These are phyloP conservation scores for Ceratocystis smalleyi DNA, from an alignment of 2,329 filamentous ascomycete genomes.

Conservation along the genomic window DNA sequence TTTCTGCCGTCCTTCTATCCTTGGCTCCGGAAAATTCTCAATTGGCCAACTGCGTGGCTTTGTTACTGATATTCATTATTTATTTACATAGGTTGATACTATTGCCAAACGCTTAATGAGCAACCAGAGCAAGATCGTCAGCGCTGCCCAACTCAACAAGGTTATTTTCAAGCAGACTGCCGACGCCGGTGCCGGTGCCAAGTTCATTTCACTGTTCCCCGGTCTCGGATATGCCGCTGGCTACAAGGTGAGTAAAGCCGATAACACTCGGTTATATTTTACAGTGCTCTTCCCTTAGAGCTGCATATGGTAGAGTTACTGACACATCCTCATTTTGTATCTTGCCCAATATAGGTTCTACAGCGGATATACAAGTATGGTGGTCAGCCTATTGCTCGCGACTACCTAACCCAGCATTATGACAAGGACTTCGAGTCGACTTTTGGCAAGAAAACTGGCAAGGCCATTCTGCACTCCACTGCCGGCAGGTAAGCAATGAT, in stretches of 20 bases:
- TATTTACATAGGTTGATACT: slow-evolving; percentile 63
- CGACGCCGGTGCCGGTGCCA: slow-evolving; percentile 48
- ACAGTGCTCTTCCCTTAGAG: no score
- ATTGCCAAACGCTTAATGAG: slow-evolving; percentile 99
- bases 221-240: slow-evolving; percentile 93
- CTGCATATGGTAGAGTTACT: not conserved
- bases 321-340: not conserved
- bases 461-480: slow-evolving; percentile 94
- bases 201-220: slow-evolving; percentile 92
- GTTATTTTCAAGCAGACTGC: slow-evolving; percentile 93
- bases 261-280: not conserved
- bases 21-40: not conserved
- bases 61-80: not conserved
- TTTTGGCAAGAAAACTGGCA: slow-evolving; percentile 93
- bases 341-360: slow-evolving; percentile 41
- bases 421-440: slow-evolving; percentile 69
- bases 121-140: slow-evolving; percentile 52
- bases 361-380: slow-evolving; percentile 99
- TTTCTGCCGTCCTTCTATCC: not conserved
- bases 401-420: slow-evolving; percentile 70
- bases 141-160: slow-evolving; percentile 52
- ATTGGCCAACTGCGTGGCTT: not conserved
- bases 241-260: slow-evolving; percentile 54
- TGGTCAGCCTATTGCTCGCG: slow-evolving; percentile 85
- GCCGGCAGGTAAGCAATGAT: slow-evolving; percentile 55